These are phyloP conservation scores for Trichoderma guizhouense DNA, from an alignment of 2,329 filamentous ascomycete species.

Conservation along the genomic window DNA sequence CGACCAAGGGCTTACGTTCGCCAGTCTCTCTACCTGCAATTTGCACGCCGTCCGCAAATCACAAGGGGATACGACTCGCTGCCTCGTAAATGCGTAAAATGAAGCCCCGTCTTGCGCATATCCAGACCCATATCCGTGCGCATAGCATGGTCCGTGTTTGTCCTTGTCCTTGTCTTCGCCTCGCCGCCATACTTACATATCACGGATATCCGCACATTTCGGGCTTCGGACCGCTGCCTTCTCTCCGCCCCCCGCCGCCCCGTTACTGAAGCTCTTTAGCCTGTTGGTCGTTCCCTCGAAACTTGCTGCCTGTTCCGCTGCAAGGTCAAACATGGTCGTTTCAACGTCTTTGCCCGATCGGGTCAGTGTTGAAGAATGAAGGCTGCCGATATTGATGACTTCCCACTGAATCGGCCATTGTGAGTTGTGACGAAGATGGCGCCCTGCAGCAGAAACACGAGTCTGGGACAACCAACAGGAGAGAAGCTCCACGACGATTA, in stretches of 20 bases:
- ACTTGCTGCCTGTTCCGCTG: constrained; percentile 10
- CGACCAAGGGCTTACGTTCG: constrained; percentile 4
- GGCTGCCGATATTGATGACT: neutral
- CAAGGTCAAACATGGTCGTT: neutral
- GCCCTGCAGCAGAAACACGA: neutral
- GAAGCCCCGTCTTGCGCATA: neutral
- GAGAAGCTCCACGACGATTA: neutral
- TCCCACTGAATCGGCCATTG: neutral
- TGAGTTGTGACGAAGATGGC: constrained; percentile 11
- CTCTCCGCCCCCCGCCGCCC: neutral
- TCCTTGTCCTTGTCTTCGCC: neutral
- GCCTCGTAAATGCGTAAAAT: neutral
- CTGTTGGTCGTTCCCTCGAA: constrained; percentile 23
- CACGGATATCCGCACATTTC: neutral
- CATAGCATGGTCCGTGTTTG: neutral
- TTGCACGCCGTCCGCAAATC: neutral
- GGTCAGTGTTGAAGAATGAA: neutral
- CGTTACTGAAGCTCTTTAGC: neutral
- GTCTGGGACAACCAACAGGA: neutral
- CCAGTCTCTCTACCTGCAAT: neutral
- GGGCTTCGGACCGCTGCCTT: neutral
- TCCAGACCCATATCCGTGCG: neutral
- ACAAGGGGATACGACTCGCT: neutral
- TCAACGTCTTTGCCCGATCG: constrained; percentile 9
- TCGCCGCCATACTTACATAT: constrained; percentile 4